Base-by-base conservation (phyloP, 2,329 filamentous ascomycete species). In the Fonsecaea pedrosoi region DNA sequence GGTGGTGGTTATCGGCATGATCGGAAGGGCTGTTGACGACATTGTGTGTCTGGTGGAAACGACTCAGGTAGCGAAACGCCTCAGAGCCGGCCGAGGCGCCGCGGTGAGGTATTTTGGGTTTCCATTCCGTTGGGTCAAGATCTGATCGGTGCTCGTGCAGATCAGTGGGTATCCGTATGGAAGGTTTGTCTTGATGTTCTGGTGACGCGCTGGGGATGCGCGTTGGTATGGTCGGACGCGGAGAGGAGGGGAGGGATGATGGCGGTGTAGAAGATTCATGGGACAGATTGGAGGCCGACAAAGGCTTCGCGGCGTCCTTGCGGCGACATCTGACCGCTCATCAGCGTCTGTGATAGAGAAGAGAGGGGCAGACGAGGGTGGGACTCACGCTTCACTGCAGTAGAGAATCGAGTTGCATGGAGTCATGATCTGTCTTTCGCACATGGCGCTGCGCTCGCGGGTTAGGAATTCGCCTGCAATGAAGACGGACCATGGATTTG, bases 361-460 rank as follows among this genome's bases (percentile, higher is more conserved):
- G 40, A 54, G 59, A 50, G 38, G 38, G 18, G 13, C 9, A 12
- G 37, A 62, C 69, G 62, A 64, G 8, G 58, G 40, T 56, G 75
- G 1, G 40, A 18, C 81, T 75, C 82, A 89, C 86, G 83, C 84
- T 80, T 89, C 86, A 60, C 86, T 89, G 79, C 87, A 89, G 75
- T 89, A 89, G 54, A 89, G 80, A 48, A 88, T 81, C 15, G 82
- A 82, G 74, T 86, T 85, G 75, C 84, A 84, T 15, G 87, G 87
- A 37, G 84, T 82, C 61, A 86, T 83, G 73, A 89, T 89, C 78
- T 89, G 87, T 76, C 84, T 87, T 76, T 89, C 87, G 77, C 87
- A 89, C 74, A 84, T 87, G 69, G 87, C 84, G 77, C 87, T 89
- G 74, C 37, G 56, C 62, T 64, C 56, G 66, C 64, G 64, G 73